Base-by-base conservation (phyloP, 306 rosid genomes). In the Luffa acutangula region DNA sequence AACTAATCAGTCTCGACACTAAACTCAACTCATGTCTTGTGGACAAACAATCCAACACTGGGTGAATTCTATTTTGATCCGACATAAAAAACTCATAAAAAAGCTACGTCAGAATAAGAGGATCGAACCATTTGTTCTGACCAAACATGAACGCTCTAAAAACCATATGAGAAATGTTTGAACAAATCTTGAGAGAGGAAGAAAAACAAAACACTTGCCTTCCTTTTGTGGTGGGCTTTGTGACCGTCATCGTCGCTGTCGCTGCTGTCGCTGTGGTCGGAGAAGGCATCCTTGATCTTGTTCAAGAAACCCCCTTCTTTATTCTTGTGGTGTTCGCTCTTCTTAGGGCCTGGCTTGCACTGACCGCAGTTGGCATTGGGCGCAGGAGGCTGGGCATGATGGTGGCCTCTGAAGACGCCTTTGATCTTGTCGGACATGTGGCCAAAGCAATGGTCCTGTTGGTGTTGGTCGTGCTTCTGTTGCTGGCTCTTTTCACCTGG, bases 231-330 rank as follows among this genome's bases (percentile, higher is more conserved):
- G 42, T 42, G 1, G 37, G 48, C 7, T 18, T 51, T 69, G 56
- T 77, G 70, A 7, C 48, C 5, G 12, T 84, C 83, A 41, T 80
- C 41, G 33, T 83, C 84, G 66, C 81, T 59, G 80, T 60, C 66
- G 3, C 79, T 70, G 62, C 78, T 59, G 14, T 31, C 42, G 58
- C 77, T 72, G 18, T 72, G 20, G 57, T 31, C 77, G 14, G 77
- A 72, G 31, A 46, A 43, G n/a, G n/a, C 57, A 2, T 71, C 76
- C 76, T 71, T 71, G 18, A 71, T 71, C 20, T 46, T 71, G 15
- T 46, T 39, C 36, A 71, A 25, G 2, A 21, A 46, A 12, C 54
- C 18, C 1, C 57, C 58, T 13, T 72, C 77, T 7, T 72, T 72
- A 0, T 46, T 45, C 31, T 25, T 25, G 18, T 49, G 42, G 7